Base-by-base conservation (phyloP, 768 basidiomycete genomes). In the Kwoniella dejecticola region DNA sequence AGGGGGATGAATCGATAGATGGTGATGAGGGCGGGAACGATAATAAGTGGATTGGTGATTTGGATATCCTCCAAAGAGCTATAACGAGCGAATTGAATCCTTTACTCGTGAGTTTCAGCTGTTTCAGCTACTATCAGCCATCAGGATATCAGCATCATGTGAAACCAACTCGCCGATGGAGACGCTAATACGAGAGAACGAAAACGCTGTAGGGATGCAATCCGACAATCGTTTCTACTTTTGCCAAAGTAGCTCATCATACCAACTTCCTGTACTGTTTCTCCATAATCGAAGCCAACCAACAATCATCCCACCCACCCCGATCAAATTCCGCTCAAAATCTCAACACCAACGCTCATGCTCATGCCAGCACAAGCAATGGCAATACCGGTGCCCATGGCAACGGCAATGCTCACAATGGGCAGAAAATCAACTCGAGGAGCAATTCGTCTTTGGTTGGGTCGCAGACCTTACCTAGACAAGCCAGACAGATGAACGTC, bases 221-320 rank as follows among this genome's bases (percentile, higher is more conserved):
- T 2, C 80, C 87, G 11, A 91, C 89, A 68, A 93, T 99, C 30
- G 92, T 93, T 42, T 83, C 83, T 79, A 93, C 95, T 76, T 99
- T 99, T 76, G 91, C 96, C n/a, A 85, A 87, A 52, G 84, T 97
- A 53, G 89, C 96, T 3, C 91, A 89, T 66, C 86, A 88, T 19
- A 92, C 91, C 5, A 87, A 87, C 63, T 98, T 99, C 77, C 82
- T 91, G 46, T 99, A 97, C 79, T 94, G 93, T 78, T 94, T 90
- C 79, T 88, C 90, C 19, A 89, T 96, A 73, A 84, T 99, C 60
- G 89, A 93, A 64, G 83, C 86, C n/a, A 96, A 96, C 81, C 85
- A 84, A 61, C 88, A 91, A 36, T 82, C 85, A 0, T 86, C 87
- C 21, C 64, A 56, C 83, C 58, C 36, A 41, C 45, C 58, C n/a